Base-by-base conservation (phyloP, 106 monocot species). In the Phalaenopsis aphrodite region DNA sequence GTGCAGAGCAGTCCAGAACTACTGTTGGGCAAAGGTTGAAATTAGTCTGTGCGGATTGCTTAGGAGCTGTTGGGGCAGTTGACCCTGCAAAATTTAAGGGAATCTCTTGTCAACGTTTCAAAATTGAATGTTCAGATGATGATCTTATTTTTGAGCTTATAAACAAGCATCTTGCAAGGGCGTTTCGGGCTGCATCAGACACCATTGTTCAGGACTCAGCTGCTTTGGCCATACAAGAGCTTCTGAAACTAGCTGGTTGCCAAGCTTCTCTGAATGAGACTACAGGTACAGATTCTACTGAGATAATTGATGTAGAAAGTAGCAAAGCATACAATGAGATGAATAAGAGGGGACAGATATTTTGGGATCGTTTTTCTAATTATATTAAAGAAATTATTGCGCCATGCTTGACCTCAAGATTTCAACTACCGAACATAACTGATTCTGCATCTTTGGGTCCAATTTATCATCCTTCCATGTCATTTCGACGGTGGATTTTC, bases 81-180 rank as follows among this genome's bases (percentile, higher is more conserved):
- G 98, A 99, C 75, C 98, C 98, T 75, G 92, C 94, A 72, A 99
- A 95, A 78, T 93, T 99, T 69, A 99, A 90, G 80, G 94, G 83
- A 78, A 79, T 87, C 41, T 85, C 93, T 64, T 89, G 84, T 75
- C 88, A 92, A 66, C 94, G 94, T 45, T 99, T 99, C 77, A 99
- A 99, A 79, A 99, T 99, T 80, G 91, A 89, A 80, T 99, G 98
- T 73, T 94, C 98, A 47, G 98, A 99, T 77, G 98, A 99, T 87
- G 98, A 99, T 91, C 91, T 99, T 52, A 99, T 99, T 30, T 99
- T 95, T 86, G 98, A 99, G 81, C 88, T 99, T 78, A 99, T 99
- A 71, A 85, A 94, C 83, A 99, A 95, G 76, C 93, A 99, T 88
- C 86, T 99, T 66, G 90, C 98, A 75, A 94, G 98, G 71, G 91